phyloP scores from a whole-genome alignment of 192 early-diverging fungal genomes.

The Jimgerdemannia lactiflua region DNA sequence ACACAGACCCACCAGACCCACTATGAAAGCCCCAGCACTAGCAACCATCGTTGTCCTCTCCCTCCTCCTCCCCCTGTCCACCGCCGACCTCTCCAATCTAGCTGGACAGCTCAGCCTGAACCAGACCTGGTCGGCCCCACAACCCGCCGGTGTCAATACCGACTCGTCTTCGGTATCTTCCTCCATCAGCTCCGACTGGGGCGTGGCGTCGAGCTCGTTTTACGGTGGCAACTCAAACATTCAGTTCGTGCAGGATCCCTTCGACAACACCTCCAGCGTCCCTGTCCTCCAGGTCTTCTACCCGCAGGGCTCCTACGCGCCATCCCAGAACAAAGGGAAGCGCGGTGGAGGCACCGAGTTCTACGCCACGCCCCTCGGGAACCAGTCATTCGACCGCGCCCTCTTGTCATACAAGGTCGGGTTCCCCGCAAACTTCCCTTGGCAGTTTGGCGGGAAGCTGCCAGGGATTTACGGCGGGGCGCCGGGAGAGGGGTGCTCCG shows the following conservation, averaged over 20 bases:
- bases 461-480: constrained; percentile 45
- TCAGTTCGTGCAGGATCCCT: constrained; percentile 36
- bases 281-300: constrained; percentile 33
- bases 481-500: constrained; percentile 38
- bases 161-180: not conserved
- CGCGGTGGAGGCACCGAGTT: constrained; percentile 41
- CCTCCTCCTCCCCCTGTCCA: not conserved
- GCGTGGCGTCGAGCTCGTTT: not conserved
- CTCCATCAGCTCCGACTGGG: not conserved
- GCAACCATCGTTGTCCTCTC: not conserved
- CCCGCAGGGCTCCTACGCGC: constrained; percentile 41
- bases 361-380: constrained; percentile 36
- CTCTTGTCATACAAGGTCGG: constrained; percentile 43
- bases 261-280: constrained; percentile 11
- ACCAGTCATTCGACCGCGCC: constrained; percentile 31
- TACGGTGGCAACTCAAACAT: constrained; percentile 32
- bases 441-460: constrained; percentile 45
- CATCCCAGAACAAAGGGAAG: constrained; percentile 7
- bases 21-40: too few species aligned
- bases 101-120: constrained; percentile 6
- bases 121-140: constrained; percentile 25
- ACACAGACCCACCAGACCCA: too few species aligned
- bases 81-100: not conserved
- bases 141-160: constrained; percentile 8
- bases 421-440: constrained; percentile 42